These are phyloP conservation scores for Penicillium herquei DNA, from an alignment of 495 filamentous ascomycete genomes.

Conservation along the genomic window DNA sequence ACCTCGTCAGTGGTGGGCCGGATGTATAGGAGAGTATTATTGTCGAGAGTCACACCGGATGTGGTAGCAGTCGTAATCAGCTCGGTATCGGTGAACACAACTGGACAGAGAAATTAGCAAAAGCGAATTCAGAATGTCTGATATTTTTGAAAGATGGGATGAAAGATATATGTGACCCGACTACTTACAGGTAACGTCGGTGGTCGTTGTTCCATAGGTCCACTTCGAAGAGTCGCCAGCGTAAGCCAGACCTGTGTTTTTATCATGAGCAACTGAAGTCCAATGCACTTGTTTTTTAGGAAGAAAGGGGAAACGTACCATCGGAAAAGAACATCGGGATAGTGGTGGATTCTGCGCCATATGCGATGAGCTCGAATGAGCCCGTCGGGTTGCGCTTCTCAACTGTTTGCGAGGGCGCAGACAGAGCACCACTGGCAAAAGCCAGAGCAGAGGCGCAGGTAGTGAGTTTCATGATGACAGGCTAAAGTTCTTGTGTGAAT, in stretches of 20 bases:
- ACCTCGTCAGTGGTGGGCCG: conserved; percentile 15
- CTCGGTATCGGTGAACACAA: conserved; percentile 9
- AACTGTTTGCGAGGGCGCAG: conserved; percentile 2
- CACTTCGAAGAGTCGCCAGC: conserved; percentile 23
- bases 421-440: conserved; percentile 3
- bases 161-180: no score
- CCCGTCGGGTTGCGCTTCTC: conserved; percentile 19
- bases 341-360: conserved; percentile 3
- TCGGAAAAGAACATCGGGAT: conserved; percentile 23
- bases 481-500: no score
- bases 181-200: conserved; percentile 25
- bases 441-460: conserved; percentile 5
- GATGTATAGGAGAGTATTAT: conserved; percentile 21
- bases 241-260: conserved; percentile 21
- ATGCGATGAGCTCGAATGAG: conserved; percentile 20
- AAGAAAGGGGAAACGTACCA: conserved; percentile 5
- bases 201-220: conserved; percentile 18
- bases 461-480: conserved; percentile 12
- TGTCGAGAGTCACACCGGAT: conserved; percentile 17
- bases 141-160: not conserved
- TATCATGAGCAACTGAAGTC: not conserved
- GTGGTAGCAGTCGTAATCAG: conserved; percentile 20
- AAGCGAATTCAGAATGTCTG: not conserved
- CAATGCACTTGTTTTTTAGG: not conserved
- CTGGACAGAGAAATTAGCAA: conserved; percentile 3